Base-by-base conservation (phyloP, 768 basidiomycete genomes). In the Hydnomerulius pinastri region DNA sequence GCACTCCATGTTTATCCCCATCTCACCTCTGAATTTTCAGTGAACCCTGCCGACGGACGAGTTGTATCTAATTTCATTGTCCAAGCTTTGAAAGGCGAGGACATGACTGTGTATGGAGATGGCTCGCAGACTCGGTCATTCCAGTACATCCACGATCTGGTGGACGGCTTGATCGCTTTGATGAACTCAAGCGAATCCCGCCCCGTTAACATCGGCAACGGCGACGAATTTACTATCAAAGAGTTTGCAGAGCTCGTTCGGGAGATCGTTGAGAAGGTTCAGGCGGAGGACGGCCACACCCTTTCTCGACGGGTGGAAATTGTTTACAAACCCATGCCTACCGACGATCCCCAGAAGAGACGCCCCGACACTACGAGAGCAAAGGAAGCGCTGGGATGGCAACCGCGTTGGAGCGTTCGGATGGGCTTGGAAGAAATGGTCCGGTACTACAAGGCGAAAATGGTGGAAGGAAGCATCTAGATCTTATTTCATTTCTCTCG, bases 1-100 rank as follows among this genome's bases (percentile, higher is more conserved):
- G 6, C 27, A 32, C 27, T 36, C 27, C 24, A 6, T 33, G 35
- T 28, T 61, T 27, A 28, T 20, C 36, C 2, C 56, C 49, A 62
- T 62, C 59, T 61, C 67, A 43, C 65, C 61, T 50, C 67, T 24
- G 1, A 4, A 24, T 20, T 29, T 50, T 35, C 45, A 92, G 89
- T 97, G 95, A 97, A 97, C 74, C 92, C 95, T 6, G 82, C 83
- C 64, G 97, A 98, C 65, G 97, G 97, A 12, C 91, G 97, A 50
- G 95, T 99, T 58, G 97, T 99, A 23, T 96, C 93, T 64, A 99
- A 99, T 75, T 99, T 99, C 71, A 96, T 97, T 67, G 90, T 98
- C 44, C 95, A 98, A 62, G 97, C 97, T 13, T 83, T 99, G 46
- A 90, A 87, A 62, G 95, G 93, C 43, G 87, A 98, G 71, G 91